Percentiles rank a stretch among this genome's conserved stretches.
Evolutionary conservation across 2,329 filamentous ascomycete species (phyloP).

Genomic region (Epichloe hybrida): DNA sequence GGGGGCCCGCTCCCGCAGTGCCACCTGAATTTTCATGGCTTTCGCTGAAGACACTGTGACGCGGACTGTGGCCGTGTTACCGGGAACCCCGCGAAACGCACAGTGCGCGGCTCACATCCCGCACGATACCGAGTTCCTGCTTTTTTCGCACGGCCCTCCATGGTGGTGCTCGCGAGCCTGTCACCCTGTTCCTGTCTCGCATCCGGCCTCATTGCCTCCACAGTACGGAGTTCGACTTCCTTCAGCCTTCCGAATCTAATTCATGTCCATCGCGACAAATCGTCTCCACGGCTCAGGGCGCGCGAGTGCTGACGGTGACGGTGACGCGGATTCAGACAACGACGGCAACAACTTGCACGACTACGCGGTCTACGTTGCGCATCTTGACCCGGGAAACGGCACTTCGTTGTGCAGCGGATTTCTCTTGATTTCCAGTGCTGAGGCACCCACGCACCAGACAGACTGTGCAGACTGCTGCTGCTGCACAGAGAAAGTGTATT

Average conservation of each 20-base stretch:
- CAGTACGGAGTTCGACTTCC: conserved; percentile 1
- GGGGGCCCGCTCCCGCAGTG: too few species aligned
- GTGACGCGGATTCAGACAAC: conserved; percentile 5
- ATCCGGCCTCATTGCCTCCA: conserved; percentile 3
- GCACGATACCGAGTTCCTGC: too few species aligned
- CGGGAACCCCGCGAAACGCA: neutral
- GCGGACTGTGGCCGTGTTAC: neutral
- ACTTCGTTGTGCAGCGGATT: neutral
- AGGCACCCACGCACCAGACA: conserved; percentile 1
- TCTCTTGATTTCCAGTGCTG: conserved; percentile 3
- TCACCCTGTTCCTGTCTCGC: conserved; percentile 4
- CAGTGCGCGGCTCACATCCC: neutral
- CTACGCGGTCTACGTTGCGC: neutral
- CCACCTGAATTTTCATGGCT: neutral
- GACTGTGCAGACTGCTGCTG: neutral
- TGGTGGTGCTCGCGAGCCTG: neutral
- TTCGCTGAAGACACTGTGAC: neutral
- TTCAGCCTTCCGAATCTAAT: conserved; percentile 6
- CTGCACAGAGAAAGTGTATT: neutral
- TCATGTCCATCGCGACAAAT: conserved; percentile 13
- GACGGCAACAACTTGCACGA: neutral
- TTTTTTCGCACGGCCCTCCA: neutral
- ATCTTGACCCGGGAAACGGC: neutral
- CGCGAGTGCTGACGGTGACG: conserved; percentile 11
- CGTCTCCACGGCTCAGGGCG: conserved; percentile 14